Percentiles rank a stretch among this genome's conserved stretches.
Evolutionary conservation across 148 eudicot genomes (phyloP).

Genomic region (Rhododendron griersonianum): DNA sequence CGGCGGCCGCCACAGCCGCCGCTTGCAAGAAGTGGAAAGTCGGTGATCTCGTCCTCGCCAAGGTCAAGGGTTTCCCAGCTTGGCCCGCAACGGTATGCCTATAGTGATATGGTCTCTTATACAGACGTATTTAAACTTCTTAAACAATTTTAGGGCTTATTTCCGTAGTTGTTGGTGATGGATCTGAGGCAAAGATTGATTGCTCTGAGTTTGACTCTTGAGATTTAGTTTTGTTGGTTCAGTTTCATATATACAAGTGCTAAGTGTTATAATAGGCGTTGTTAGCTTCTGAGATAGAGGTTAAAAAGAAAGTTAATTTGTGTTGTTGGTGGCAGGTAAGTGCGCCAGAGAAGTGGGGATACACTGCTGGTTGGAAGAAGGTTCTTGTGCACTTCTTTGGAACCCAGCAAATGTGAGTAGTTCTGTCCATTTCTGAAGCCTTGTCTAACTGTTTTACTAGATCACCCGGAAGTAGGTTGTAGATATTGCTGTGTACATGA

Average conservation of each 20-base stretch:
- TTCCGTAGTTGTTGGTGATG: not conserved
- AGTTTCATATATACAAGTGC: not conserved
- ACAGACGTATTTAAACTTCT: not conserved
- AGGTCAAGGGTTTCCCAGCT: conserved; percentile 95
- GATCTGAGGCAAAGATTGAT: not conserved
- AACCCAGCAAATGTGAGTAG: conserved; percentile 88
- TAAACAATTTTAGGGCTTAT: not conserved
- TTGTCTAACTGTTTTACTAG: not conserved
- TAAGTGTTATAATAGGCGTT: not conserved
- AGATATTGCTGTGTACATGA: not conserved
- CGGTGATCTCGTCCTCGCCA: conserved; percentile 96
- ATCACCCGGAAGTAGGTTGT: not conserved
- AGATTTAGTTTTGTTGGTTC: not conserved
- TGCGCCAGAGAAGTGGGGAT: conserved; percentile 90
- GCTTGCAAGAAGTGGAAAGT: conserved; percentile 77
- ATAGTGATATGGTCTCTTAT: not conserved
- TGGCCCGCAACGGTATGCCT: conserved; percentile 93
- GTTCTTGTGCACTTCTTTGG: conserved; percentile 84
- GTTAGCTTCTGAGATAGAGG: not conserved
- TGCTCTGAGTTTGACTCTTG: not conserved
- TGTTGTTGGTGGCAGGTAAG: conserved; percentile 58
- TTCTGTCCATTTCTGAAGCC: not conserved
- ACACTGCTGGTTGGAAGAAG: conserved; percentile 72
- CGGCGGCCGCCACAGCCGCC: conserved; percentile 72
- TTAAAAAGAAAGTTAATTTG: not conserved